These are phyloP conservation scores for Ophiostoma tasmaniense DNA, from an alignment of 2,329 filamentous ascomycete species.

Conservation along the genomic window DNA sequence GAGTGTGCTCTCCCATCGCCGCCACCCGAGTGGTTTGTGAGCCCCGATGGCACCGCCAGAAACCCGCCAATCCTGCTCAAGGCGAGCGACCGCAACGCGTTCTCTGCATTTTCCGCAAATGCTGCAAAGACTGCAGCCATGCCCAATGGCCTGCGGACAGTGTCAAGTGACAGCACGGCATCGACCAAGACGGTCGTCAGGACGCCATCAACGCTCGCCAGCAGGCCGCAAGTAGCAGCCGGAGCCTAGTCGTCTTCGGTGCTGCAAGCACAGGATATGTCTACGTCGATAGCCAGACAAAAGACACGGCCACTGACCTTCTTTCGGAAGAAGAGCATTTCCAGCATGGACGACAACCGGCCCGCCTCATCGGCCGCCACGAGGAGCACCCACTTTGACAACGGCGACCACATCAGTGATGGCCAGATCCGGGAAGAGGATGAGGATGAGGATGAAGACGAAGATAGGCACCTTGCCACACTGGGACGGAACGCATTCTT, in stretches of 20 bases:
- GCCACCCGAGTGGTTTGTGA: slow-evolving; percentile 10
- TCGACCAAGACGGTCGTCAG: not conserved
- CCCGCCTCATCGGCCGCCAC: slow-evolving; percentile 7
- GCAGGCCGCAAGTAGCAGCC: slow-evolving; percentile 4
- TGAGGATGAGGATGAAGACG: not conserved
- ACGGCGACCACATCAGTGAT: not conserved
- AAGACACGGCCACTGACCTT: slow-evolving; percentile 2
- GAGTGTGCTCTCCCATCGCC: slow-evolving; percentile 15
- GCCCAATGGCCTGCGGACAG: not conserved
- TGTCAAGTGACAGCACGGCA: slow-evolving; percentile 10
- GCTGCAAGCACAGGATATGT: not conserved
- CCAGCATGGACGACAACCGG: not conserved
- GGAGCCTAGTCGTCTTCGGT: slow-evolving; percentile 15
- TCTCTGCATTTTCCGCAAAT: slow-evolving; percentile 1
- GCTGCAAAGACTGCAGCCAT: not conserved
- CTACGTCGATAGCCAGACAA: not conserved
- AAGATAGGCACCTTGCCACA: not conserved
- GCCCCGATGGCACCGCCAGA: not conserved
- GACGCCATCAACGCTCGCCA: not conserved
- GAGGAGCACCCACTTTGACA: not conserved
- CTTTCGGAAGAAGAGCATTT: slow-evolving; percentile 9
- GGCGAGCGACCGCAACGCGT: slow-evolving; percentile 2
- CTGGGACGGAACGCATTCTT: not conserved
- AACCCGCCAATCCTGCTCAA: slow-evolving; percentile 6
- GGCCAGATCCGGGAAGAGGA: not conserved